phyloP scores from a whole-genome alignment of 208 protist genomes.

The Angomonas ambiguus region DNA sequence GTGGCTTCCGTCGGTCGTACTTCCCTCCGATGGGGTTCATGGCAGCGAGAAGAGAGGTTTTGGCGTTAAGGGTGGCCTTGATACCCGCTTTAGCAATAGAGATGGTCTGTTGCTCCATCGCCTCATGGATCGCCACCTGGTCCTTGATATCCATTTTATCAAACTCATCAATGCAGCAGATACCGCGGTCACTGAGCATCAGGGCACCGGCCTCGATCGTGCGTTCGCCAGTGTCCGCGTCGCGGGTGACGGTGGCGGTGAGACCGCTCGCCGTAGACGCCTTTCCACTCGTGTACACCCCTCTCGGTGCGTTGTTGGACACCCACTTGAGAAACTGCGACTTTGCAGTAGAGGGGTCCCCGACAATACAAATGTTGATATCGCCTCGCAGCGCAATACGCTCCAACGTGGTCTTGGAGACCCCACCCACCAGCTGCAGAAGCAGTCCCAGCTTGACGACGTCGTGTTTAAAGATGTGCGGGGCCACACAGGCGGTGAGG shows the following conservation, averaged over 20 bases:
- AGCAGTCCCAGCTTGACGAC: constrained; percentile 98
- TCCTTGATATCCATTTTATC: constrained; percentile 99
- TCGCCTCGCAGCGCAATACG: constrained; percentile 96
- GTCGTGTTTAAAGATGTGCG: constrained; percentile 96
- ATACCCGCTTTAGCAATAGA: constrained; percentile 98
- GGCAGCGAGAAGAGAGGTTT: constrained; percentile 97
- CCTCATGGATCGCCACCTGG: constrained; percentile 99
- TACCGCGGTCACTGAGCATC: constrained; percentile 99
- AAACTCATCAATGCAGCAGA: constrained; percentile 99
- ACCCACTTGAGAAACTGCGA: constrained; percentile 99
- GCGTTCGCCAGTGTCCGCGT: constrained; percentile 99
- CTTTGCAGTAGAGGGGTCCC: constrained; percentile 99
- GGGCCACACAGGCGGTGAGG: constrained; percentile 88
- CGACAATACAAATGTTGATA: constrained; percentile 99
- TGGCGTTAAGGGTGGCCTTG: constrained; percentile 99
- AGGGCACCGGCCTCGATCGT: constrained; percentile 99
- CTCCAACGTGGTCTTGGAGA: constrained; percentile 96
- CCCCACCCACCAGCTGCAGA: constrained; percentile 97
- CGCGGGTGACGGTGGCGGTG: constrained; percentile 96
- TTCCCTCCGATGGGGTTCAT: constrained; percentile 98
- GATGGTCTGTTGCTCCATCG: constrained; percentile 99
- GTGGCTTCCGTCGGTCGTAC: constrained; percentile 91
- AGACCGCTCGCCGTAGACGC: constrained; percentile 96
- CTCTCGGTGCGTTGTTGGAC: constrained; percentile 88
- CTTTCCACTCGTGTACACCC: constrained; percentile 98